Percentiles rank a stretch among this genome's conserved stretches.
These are phyloP conservation scores for Closterium sp. DNA, from an alignment of 139 green algal species.

Conservation along the genomic window DNA sequence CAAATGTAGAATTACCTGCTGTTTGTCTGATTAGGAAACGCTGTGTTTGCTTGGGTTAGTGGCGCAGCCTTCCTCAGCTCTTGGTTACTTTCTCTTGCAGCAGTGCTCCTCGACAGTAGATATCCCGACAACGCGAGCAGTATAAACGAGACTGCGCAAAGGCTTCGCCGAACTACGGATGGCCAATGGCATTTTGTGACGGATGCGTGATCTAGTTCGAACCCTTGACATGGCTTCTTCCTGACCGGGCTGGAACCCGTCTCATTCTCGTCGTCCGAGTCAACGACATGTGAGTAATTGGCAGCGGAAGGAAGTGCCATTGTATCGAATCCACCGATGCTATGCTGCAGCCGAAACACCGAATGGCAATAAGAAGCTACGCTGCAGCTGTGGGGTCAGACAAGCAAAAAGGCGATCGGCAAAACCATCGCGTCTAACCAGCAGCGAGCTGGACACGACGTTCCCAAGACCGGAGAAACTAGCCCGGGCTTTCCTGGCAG, in stretches of 20 bases:
- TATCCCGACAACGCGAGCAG: neutral
- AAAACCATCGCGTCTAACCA: neutral
- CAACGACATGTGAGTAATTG: neutral
- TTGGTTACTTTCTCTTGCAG: neutral
- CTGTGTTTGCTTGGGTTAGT: neutral
- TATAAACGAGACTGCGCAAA: neutral
- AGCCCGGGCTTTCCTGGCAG: neutral
- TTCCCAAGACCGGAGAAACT: neutral
- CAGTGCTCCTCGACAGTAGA: neutral
- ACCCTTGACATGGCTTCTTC: neutral
- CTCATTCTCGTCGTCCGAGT: neutral
- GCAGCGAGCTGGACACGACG: neutral
- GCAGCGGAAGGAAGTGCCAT: neutral
- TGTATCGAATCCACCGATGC: neutral
- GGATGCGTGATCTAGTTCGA: neutral
- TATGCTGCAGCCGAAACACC: neutral
- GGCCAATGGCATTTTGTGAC: neutral
- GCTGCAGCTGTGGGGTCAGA: neutral
- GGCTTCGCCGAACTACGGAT: neutral
- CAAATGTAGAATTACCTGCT: neutral
- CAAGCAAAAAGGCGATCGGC: neutral
- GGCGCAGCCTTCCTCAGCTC: neutral
- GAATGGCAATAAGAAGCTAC: neutral
- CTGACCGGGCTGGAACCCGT: neutral
- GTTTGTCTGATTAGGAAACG: neutral